phyloP scores from a whole-genome alignment of 306 rosid genomes.

The Corylus americana region DNA sequence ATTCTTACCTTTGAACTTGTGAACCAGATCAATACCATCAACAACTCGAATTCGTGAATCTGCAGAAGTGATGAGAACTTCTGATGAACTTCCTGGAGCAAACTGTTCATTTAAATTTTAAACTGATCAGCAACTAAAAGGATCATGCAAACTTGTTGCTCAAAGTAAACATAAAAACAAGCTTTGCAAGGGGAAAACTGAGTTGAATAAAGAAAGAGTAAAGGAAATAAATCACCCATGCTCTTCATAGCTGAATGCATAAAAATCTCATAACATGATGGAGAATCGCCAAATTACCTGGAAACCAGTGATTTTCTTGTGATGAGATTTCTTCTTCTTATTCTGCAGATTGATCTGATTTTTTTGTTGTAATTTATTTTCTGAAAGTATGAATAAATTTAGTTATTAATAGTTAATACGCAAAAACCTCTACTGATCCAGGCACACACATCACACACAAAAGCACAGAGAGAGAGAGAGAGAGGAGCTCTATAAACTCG shows the following conservation, averaged over 20 bases:
- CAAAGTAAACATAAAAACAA: slow-evolving; percentile 23
- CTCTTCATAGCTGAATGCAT: neutral
- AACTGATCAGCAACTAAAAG: slow-evolving; percentile 39
- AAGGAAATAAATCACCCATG: neutral
- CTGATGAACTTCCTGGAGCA: slow-evolving; percentile 96
- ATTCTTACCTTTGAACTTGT: slow-evolving; percentile 85
- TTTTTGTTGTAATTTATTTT: slow-evolving; percentile 84
- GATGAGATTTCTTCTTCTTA: slow-evolving; percentile 91
- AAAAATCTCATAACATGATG: slow-evolving; percentile 18
- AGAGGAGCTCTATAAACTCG: slow-evolving; percentile 4
- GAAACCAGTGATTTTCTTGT: slow-evolving; percentile 95
- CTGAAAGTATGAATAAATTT: slow-evolving; percentile 40
- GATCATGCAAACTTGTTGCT: slow-evolving; percentile 19
- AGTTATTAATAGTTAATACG: slow-evolving; percentile 26
- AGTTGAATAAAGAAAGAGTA: slow-evolving; percentile 3
- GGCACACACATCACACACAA: neutral
- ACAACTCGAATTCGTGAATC: slow-evolving; percentile 96
- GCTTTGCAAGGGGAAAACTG: slow-evolving; percentile 14
- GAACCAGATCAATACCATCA: slow-evolving; percentile 79
- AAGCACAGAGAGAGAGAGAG: neutral
- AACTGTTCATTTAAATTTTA: slow-evolving; percentile 63
- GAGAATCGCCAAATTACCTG: slow-evolving; percentile 63
- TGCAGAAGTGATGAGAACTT: slow-evolving; percentile 88
- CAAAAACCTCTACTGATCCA: slow-evolving; percentile 21
- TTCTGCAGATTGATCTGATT: slow-evolving; percentile 84